These are phyloP conservation scores for Saturnispora serradocipensis DNA, from an alignment of 805 yeast species.

Conservation along the genomic window DNA sequence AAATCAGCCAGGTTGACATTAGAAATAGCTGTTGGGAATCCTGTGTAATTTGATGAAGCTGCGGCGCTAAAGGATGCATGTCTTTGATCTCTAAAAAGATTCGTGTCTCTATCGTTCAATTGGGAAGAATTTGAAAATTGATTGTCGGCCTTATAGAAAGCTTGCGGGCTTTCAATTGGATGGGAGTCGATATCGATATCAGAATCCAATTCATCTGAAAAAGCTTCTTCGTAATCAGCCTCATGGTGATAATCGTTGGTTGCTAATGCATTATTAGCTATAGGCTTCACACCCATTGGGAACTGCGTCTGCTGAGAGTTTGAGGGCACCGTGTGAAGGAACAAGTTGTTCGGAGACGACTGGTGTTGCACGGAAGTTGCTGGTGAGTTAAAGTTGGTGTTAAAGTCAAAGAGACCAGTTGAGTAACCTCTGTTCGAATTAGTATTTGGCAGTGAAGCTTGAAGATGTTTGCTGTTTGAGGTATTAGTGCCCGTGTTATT, in stretches of 20 bases:
- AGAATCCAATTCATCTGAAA: conserved; percentile 11
- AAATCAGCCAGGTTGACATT: conserved; percentile 10
- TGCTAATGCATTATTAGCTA: not conserved
- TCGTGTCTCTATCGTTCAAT: not conserved
- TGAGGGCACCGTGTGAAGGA: not conserved
- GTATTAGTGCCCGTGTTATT: not conserved
- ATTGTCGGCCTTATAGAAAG: conserved; percentile 6
- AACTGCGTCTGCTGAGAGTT: not conserved
- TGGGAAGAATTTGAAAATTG: not conserved
- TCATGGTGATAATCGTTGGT: not conserved
- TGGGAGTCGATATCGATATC: conserved; percentile 10
- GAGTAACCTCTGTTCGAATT: conserved; percentile 6
- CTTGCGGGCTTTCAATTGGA: conserved; percentile 10
- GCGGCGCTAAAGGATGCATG: conserved; percentile 62
- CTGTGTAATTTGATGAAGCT: conserved; percentile 49
- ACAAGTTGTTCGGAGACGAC: not conserved
- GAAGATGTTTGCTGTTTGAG: not conserved
- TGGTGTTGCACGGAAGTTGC: not conserved
- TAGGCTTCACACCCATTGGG: not conserved
- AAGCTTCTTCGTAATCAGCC: not conserved
- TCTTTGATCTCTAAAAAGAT: conserved; percentile 27
- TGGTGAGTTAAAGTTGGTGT: conserved; percentile 5
- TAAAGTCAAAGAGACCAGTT: conserved; percentile 4
- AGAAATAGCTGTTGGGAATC: conserved; percentile 18
- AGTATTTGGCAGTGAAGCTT: conserved; percentile 11